Conservation (phyloP, 2,329 filamentous ascomycete species). For the Dryadomyces quercivorus region DNA sequence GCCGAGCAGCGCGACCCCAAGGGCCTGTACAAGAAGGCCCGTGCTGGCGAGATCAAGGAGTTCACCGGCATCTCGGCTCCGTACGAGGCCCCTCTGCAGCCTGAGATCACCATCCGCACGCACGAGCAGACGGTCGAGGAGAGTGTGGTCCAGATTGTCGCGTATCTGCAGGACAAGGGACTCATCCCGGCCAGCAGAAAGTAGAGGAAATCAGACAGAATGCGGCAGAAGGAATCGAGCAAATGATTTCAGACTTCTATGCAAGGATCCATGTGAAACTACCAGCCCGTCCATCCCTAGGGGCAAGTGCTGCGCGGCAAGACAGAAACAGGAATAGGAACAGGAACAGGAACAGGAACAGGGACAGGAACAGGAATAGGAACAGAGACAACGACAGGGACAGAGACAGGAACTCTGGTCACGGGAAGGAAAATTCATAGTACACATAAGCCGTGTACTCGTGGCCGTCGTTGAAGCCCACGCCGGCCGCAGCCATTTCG, state of each 20-base stretch:
- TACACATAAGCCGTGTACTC: conserved; percentile 97
- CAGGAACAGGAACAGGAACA: not conserved
- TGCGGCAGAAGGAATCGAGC: not conserved
- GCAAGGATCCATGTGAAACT: not conserved
- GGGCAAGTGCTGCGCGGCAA: not conserved
- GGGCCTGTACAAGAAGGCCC: conserved; percentile 94
- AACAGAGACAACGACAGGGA: not conserved
- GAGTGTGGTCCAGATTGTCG: conserved; percentile 72
- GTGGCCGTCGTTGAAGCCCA: conserved; percentile 54
- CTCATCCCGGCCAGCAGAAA: conserved; percentile 25
- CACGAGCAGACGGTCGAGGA: conserved; percentile 77
- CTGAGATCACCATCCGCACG: conserved; percentile 81
- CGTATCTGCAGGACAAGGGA: conserved; percentile 61
- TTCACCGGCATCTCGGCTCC: conserved; percentile 94
- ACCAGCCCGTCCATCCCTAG: not conserved
- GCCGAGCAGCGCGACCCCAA: conserved; percentile 95
- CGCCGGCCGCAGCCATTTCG: conserved; percentile 70
- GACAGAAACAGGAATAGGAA: not conserved
- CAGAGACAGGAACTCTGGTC: not conserved
- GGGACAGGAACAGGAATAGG: not conserved
- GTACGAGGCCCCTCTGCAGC: conserved; percentile 76
- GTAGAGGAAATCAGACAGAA: not conserved
- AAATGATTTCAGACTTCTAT: not conserved
- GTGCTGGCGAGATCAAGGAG: conserved; percentile 87
- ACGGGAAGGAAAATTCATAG: conserved; percentile 79